These are phyloP conservation scores for Xylaria sp. DNA, from an alignment of 2,329 filamentous ascomycete genomes.

Conservation along the genomic window DNA sequence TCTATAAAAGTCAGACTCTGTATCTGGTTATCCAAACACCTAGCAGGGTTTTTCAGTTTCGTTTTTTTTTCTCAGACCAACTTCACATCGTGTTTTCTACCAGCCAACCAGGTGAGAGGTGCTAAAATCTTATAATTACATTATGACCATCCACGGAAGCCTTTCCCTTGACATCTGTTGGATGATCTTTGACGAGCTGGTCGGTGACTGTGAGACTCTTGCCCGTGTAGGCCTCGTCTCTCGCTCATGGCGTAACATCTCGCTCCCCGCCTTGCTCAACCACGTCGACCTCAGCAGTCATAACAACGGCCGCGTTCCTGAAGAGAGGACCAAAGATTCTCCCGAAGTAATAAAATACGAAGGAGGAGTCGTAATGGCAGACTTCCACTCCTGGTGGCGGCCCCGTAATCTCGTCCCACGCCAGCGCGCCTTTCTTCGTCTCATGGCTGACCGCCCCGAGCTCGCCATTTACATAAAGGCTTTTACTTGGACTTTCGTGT, in stretches of 20 bases:
- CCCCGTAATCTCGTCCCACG: background rate
- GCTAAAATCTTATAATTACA: background rate
- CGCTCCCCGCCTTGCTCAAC: background rate
- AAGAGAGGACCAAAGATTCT: background rate
- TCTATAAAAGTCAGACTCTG: too few relatives aligned
- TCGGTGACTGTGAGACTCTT: conserved; percentile 4
- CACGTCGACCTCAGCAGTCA: background rate
- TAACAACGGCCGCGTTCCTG: background rate
- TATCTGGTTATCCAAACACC: too few relatives aligned
- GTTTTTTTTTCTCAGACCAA: background rate
- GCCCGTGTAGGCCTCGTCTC: conserved; percentile 4
- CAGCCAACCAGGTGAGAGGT: background rate
- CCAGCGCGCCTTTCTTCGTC: conserved; percentile 6
- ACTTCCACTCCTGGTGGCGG: background rate
- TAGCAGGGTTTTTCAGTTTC: background rate
- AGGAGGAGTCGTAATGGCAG: background rate
- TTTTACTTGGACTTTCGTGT: conserved; percentile 3
- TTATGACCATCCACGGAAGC: background rate
- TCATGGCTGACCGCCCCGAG: background rate
- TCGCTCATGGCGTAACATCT: conserved; percentile 3
- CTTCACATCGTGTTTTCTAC: background rate
- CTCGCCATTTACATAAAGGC: conserved; percentile 1
- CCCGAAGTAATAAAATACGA: background rate
- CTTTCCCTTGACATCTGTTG: background rate
- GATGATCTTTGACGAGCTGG: background rate